Conservation (phyloP, 768 basidiomycete genomes). For the Russula emetica region DNA sequence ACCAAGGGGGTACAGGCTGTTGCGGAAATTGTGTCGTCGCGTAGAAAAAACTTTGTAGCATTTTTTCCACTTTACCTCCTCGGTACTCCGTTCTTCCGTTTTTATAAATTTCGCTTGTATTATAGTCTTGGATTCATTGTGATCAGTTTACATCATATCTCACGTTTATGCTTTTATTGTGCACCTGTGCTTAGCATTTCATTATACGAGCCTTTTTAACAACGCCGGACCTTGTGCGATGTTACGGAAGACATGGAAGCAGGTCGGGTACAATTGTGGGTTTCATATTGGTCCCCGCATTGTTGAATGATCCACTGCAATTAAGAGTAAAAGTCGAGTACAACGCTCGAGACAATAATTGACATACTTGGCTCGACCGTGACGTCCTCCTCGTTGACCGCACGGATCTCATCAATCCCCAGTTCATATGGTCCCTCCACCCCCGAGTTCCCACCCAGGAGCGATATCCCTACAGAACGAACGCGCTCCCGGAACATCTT, state of each 20-base stretch:
- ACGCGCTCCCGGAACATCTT: constrained; percentile 71
- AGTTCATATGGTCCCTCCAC: constrained; percentile 75
- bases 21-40: constrained; percentile 65
- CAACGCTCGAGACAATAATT: neutral
- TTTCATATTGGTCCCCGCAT: constrained; percentile 17
- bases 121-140: constrained; percentile 22
- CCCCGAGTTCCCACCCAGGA: constrained; percentile 80
- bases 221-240: neutral
- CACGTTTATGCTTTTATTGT: neutral
- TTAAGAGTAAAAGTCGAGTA: neutral
- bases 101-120: constrained; percentile 17
- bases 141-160: constrained; percentile 12
- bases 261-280: neutral
- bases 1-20: constrained; percentile 57
- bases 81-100: neutral
- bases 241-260: neutral
- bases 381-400: constrained; percentile 73
- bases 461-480: constrained; percentile 78
- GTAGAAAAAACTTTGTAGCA: constrained; percentile 31
- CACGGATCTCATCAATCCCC: constrained; percentile 72
- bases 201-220: neutral
- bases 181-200: constrained; percentile 13
- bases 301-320: constrained; percentile 12
- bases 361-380: constrained; percentile 34
- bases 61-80: constrained; percentile 16